Percentiles rank a stretch among this genome's conserved stretches.
Evolutionary conservation across 257 asterid species (phyloP).

Genomic region (Nicotiana attenuata): DNA sequence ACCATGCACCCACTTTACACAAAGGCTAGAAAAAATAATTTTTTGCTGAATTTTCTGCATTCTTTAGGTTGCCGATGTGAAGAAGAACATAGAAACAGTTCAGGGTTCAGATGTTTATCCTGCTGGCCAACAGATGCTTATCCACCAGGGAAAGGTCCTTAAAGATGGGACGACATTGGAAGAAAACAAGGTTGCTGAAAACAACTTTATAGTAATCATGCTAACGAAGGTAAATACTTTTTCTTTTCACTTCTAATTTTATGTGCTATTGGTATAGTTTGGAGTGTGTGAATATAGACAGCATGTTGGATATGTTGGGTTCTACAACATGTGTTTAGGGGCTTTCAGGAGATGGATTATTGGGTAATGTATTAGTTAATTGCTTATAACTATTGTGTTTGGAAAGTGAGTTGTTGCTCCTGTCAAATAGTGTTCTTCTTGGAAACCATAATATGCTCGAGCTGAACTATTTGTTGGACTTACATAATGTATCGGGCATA

Average conservation of each 20-base stretch:
- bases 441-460: neutral
- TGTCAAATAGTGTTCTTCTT: neutral
- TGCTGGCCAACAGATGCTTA: constrained; percentile 63
- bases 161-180: constrained; percentile 67
- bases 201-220: constrained; percentile 65
- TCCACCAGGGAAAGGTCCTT: constrained; percentile 75
- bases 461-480: neutral
- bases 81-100: constrained; percentile 53
- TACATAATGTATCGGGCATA: neutral
- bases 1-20: neutral
- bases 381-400: neutral
- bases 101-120: constrained; percentile 74
- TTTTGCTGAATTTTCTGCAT: neutral
- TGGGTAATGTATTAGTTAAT: neutral
- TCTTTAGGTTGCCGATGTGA: constrained; percentile 61
- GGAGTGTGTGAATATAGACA: neutral
- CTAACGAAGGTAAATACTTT: constrained; percentile 46
- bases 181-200: constrained; percentile 67
- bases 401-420: neutral
- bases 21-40: neutral
- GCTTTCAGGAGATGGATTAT: neutral
- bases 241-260: neutral
- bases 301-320: neutral
- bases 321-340: neutral
- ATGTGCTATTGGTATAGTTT: neutral